Conservation (phyloP, 768 basidiomycete genomes). For the Lactarius quietus region DNA sequence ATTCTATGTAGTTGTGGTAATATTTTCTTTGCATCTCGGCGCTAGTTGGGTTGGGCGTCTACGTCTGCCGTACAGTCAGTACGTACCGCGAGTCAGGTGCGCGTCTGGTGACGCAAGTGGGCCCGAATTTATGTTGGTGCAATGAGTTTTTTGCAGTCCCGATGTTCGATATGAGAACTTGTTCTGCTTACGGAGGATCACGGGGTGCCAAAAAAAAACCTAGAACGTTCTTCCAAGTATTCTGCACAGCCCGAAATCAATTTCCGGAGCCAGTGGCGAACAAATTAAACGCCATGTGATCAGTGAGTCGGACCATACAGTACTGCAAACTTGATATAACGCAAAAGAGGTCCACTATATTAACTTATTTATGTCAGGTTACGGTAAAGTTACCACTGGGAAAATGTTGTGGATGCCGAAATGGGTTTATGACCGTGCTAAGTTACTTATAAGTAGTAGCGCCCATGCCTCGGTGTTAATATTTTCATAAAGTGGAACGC, state of each 20-base stretch:
- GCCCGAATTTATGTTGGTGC: background rate
- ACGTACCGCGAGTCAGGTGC: too few species aligned
- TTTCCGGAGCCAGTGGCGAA: background rate
- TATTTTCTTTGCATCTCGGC: too few species aligned
- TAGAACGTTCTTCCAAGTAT: too few species aligned
- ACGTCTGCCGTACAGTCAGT: background rate
- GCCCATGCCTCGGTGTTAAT: background rate
- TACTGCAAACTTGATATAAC: too few species aligned
- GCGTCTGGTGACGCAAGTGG: background rate
- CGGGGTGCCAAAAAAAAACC: background rate
- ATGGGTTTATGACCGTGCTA: too few species aligned
- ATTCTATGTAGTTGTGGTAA: too few species aligned
- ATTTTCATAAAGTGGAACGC: background rate
- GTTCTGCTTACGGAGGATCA: background rate
- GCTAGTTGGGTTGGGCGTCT: background rate
- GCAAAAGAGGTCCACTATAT: background rate
- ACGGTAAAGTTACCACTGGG: background rate
- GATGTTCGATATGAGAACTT: background rate
- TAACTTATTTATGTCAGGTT: background rate
- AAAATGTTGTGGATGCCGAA: too few species aligned
- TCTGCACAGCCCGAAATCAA: background rate
- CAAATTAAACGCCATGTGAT: too few species aligned
- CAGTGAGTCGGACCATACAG: too few species aligned
- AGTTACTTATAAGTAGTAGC: too few species aligned
- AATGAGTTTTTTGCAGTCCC: background rate